phyloP scores from a whole-genome alignment of 257 asterid genomes.

The Nemophila menziesii region DNA sequence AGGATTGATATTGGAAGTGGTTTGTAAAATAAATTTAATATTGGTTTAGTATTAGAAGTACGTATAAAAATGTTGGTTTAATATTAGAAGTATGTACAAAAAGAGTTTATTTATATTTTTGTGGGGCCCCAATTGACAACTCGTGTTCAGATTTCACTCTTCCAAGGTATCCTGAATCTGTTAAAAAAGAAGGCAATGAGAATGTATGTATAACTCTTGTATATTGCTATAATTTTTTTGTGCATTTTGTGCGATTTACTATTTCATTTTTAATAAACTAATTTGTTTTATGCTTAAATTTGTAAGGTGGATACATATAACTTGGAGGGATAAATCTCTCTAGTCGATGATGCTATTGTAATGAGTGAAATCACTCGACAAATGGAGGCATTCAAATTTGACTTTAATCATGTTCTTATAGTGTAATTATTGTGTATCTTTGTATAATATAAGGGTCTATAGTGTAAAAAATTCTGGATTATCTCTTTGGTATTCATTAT shows the following conservation, averaged over 20 bases:
- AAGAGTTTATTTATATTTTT: constrained; percentile 36
- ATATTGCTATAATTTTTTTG: neutral
- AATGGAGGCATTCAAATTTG: constrained; percentile 89
- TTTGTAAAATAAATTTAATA: too few relatives aligned
- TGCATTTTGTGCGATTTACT: too few relatives aligned
- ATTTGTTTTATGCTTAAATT: constrained; percentile 4
- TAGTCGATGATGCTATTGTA: constrained; percentile 81
- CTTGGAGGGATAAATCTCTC: constrained; percentile 73
- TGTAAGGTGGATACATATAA: constrained; percentile 60
- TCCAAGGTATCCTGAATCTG: constrained; percentile 87
- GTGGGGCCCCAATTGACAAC: constrained; percentile 74
- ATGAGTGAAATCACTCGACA: constrained; percentile 72
- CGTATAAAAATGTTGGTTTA: too few relatives aligned
- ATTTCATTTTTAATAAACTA: neutral
- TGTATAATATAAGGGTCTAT: too few relatives aligned
- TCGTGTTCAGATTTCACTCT: constrained; percentile 87
- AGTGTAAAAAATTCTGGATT: too few relatives aligned
- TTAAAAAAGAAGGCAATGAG: constrained; percentile 52
- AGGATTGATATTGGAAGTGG: too few relatives aligned
- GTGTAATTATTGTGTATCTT: too few relatives aligned
- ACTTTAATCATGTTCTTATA: constrained; percentile 76
- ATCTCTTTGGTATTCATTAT: neutral
- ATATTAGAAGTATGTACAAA: too few relatives aligned
- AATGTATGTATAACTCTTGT: too few relatives aligned
- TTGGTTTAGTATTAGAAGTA: too few relatives aligned